phyloP scores from a whole-genome alignment of 352 stramenopile genomes.

The Phytophthora sp. region DNA sequence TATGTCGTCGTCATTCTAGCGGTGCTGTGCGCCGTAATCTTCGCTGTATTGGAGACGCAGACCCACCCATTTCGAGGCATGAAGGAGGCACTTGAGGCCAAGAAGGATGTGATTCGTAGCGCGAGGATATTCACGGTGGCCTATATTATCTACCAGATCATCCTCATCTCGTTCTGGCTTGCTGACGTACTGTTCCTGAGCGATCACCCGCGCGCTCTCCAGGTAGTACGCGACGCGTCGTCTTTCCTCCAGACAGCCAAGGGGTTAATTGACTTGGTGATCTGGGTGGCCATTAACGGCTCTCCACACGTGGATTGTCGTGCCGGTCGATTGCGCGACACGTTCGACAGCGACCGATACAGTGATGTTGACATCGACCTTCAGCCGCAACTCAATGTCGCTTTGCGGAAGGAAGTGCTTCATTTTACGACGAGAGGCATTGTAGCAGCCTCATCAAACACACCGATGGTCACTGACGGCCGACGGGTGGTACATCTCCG shows the following conservation, averaged over 20 bases:
- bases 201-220: conserved; percentile 34
- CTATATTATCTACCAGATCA: conserved; percentile 85
- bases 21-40: conserved; percentile 63
- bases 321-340: conserved; percentile 34
- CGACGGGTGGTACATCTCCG: conserved; percentile 73
- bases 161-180: conserved; percentile 84
- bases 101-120: conserved; percentile 83
- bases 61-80: conserved; percentile 78
- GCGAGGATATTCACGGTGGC: conserved; percentile 81
- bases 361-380: conserved; percentile 85
- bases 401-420: conserved; percentile 87
- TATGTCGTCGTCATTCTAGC: conserved; percentile 80
- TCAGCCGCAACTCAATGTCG: conserved; percentile 86
- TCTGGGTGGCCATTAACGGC: conserved; percentile 84
- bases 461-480: conserved; percentile 48
- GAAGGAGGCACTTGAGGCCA: conserved; percentile 76
- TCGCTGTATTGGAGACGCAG: conserved; percentile 74
- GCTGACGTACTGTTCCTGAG: conserved; percentile 61
- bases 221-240: conserved; percentile 58
- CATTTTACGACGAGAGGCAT: conserved; percentile 89
- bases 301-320: conserved; percentile 39
- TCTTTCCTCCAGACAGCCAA: conserved; percentile 79
- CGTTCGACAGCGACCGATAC: conserved; percentile 55
- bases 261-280: conserved; percentile 84
- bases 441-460: conserved; percentile 77